Evolutionary conservation across 768 basidiomycete species (phyloP).

Genomic region (Phaeotremella skinneri): DNA sequence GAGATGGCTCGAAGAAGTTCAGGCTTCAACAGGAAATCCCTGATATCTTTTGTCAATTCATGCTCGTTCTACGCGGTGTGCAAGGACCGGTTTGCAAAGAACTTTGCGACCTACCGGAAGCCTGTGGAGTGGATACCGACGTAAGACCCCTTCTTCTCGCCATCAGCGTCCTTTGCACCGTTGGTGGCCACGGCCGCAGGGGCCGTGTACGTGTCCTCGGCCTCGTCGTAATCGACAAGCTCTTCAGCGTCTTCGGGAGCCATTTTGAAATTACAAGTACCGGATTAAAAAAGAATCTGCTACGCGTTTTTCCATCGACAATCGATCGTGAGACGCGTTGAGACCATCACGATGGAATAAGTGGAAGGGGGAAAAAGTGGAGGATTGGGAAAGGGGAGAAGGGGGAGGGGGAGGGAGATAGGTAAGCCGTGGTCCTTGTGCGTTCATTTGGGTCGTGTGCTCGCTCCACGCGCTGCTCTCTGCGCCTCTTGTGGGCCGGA

Average conservation of each 20-base stretch:
- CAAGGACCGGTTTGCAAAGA: not conserved
- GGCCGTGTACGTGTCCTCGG: conserved; percentile 52
- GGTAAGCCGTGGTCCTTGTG: conserved; percentile 29
- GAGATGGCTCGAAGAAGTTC: conserved; percentile 95
- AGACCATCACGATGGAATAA: not conserved
- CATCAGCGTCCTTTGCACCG: conserved; percentile 56
- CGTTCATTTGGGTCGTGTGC: not conserved
- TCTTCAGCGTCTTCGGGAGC: conserved; percentile 52
- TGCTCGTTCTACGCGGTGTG: not conserved
- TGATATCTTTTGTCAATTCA: conserved; percentile 46
- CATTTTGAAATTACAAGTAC: too few species aligned
- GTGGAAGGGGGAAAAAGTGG: conserved; percentile 1
- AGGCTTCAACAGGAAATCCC: conserved; percentile 97
- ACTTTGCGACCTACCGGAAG: conserved; percentile 67
- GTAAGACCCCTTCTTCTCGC: conserved; percentile 82
- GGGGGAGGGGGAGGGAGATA: conserved; percentile 3
- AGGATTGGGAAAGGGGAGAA: conserved; percentile 18
- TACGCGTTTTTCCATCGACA: not conserved
- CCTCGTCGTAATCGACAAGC: conserved; percentile 53
- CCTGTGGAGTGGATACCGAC: conserved; percentile 99
- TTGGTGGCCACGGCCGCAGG: conserved; percentile 50
- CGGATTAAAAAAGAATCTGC: too few species aligned
- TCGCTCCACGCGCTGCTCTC: not conserved
- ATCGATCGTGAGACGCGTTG: not conserved
- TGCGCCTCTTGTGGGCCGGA: conserved; percentile 4